Evolutionary conservation across 139 green algal species (phyloP), one percentile per base, ranked within the genome.

Genomic region (Haematococcus sp.): DNA sequence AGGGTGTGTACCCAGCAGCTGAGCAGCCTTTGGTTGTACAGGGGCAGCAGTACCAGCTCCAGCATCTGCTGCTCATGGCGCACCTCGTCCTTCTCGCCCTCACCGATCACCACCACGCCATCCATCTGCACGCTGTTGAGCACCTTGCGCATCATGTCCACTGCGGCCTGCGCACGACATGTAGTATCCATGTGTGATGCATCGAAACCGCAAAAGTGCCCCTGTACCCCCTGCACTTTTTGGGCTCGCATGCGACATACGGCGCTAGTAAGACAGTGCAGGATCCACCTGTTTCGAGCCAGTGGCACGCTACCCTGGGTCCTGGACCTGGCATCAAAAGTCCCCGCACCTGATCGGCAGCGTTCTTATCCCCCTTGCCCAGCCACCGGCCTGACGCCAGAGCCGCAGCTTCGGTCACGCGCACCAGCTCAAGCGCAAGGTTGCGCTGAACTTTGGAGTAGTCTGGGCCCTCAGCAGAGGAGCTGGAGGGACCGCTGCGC

Each of bases 61-160:
- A n/a, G n/a, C n/a, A n/a, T n/a, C n/a, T n/a, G n/a, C n/a, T n/a
- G 3, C 43, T 9, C 7, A 71, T 23, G 22, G 16, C 68, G 46
- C 46, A 83, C 79, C 81, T 93, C 86, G 58, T 93, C 89, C 68
- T 96, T 93, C 75, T 93, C 88, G 5, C 90, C 90, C 81, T 95
- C 90, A 1, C 91, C 91, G 64, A 96, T 95, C 20, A 95, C 87
- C 22, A 96, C 83, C 22, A 90, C 70, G 5, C 91, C 91, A 69
- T 93, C 81, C 86, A 94, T 93, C 7, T 75, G 55, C 4, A 88
- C 76, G 65, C 78, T 86, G 78, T 85, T 87, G 23, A 96, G 80
- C 49, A 93, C 87, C 66, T 89, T 86, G 34, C 91, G 76, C 91
- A 96, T 96, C 83, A 89, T 90, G 76, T 95, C 90, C 27, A 96